phyloP scores from a whole-genome alignment of 2,329 filamentous ascomycete species.

The Exophiala sp. region DNA sequence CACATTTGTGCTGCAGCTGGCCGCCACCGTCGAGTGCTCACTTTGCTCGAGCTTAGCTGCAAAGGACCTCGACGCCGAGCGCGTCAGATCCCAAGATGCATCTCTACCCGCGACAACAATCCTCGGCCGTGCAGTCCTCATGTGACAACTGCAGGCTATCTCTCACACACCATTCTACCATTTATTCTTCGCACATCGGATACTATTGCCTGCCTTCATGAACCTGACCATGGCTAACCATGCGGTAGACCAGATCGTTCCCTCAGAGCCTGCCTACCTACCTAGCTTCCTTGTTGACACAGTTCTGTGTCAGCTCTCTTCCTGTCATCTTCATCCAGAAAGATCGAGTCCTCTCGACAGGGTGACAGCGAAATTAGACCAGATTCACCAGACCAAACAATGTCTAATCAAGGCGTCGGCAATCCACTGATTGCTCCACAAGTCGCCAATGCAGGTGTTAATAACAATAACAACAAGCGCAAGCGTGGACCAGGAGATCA shows the following conservation, averaged over 20 bases:
- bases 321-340: no score
- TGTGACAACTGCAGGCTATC: constrained; percentile 20
- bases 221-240: constrained; percentile 20
- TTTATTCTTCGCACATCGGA: constrained; percentile 1
- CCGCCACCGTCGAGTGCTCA: background rate
- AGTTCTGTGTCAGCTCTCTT: no score
- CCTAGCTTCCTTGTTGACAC: no score
- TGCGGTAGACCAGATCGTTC: constrained; percentile 3
- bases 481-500: constrained; percentile 25
- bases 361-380: background rate
- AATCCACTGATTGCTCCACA: constrained; percentile 4
- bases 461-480: constrained; percentile 27
- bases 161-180: constrained; percentile 16
- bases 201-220: background rate
- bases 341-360: background rate
- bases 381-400: background rate
- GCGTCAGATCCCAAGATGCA: background rate
- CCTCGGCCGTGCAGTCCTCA: constrained; percentile 15
- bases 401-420: constrained; percentile 11
- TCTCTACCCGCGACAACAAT: background rate
- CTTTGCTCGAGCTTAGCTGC: background rate
- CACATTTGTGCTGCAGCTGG: background rate
- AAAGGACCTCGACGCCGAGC: background rate
- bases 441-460: constrained; percentile 6
- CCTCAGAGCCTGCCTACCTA: constrained; percentile 11